Evolutionary conservation across 2,329 filamentous ascomycete species (phyloP).

Genomic region (Ploettnerulaceae sp.): DNA sequence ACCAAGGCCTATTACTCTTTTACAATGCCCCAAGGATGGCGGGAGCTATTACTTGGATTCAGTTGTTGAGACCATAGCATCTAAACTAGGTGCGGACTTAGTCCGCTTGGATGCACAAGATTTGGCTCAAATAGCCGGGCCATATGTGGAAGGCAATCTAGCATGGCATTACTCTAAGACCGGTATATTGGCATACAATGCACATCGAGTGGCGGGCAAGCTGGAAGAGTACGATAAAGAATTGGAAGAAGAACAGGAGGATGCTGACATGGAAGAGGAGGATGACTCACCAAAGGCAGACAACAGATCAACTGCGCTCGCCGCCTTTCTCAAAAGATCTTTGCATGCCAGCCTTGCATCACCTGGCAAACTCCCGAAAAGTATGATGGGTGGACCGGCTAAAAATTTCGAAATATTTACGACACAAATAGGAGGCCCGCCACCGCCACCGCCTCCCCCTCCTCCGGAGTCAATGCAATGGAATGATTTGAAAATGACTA

Average conservation of each 20-base stretch:
- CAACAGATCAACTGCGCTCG: not conserved
- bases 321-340: not conserved
- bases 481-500: conserved; percentile 57
- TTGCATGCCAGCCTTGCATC: not conserved
- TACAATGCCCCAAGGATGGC: conserved; percentile 55
- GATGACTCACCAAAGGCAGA: conserved; percentile 16
- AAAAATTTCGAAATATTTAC: conserved; percentile 4
- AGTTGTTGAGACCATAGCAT: conserved; percentile 60
- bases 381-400: not conserved
- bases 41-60: conserved; percentile 50
- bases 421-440: conserved; percentile 24
- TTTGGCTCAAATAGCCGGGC: conserved; percentile 63
- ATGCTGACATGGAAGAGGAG: conserved; percentile 37
- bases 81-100: conserved; percentile 58
- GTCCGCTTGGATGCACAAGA: conserved; percentile 65
- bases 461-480: conserved; percentile 42
- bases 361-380: not conserved
- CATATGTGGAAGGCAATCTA: conserved; percentile 62
- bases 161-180: conserved; percentile 42
- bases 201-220: conserved; percentile 51
- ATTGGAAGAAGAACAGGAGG: conserved; percentile 9
- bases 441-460: not conserved
- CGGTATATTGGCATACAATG: conserved; percentile 52
- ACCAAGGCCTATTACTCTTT: conserved; percentile 49
- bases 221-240: conserved; percentile 46